Evolutionary conservation across 164 flowering plant genomes (phyloP).

Genomic region (Litsea cubeba): DNA sequence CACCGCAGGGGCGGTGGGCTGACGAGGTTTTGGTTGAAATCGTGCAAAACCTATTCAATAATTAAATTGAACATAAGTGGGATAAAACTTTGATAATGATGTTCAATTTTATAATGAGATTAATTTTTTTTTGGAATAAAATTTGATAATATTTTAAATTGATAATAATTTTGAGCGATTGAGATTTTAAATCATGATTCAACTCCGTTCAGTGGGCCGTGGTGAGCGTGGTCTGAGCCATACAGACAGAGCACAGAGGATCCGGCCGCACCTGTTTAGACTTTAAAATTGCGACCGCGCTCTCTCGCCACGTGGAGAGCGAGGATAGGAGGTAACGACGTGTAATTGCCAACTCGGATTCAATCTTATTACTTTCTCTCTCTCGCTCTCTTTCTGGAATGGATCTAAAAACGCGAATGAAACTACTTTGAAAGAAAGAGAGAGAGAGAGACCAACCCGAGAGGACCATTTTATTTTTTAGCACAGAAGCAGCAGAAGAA

Average conservation of each 20-base stretch:
- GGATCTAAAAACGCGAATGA: background rate
- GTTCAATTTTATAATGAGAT: fast-evolving
- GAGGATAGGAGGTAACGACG: background rate
- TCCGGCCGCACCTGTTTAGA: too few species aligned
- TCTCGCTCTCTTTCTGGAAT: background rate
- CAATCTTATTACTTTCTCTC: background rate
- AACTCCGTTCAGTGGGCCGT: too few species aligned
- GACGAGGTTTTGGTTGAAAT: too few species aligned
- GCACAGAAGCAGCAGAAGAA: background rate
- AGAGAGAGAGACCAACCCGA: background rate
- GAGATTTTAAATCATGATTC: too few species aligned
- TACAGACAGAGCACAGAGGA: too few species aligned
- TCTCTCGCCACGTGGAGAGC: background rate
- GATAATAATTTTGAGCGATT: too few species aligned
- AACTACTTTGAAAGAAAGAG: background rate
- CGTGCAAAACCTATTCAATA: too few species aligned
- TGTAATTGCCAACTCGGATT: background rate
- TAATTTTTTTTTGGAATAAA: too few species aligned
- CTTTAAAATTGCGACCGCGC: background rate
- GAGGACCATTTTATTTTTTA: background rate
- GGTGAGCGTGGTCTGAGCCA: too few species aligned
- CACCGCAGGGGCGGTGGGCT: fast-evolving
- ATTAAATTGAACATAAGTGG: too few species aligned
- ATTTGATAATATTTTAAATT: too few species aligned
- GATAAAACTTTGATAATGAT: too few species aligned